Base-by-base conservation (phyloP, 1,139 yeast species). In the Zygoascus meyerae region DNA sequence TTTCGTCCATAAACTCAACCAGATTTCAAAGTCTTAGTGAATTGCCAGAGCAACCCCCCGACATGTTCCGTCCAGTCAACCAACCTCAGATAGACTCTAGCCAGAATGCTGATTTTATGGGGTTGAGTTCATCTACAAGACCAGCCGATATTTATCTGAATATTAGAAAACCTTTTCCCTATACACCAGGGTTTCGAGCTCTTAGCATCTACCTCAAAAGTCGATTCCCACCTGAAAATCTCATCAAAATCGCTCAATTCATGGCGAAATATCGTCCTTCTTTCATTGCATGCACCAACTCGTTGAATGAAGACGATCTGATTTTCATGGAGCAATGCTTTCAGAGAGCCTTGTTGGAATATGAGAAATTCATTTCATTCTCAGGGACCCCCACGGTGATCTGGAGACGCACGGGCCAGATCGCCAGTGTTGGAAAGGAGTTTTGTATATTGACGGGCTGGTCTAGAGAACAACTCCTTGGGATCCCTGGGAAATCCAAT, bases 281-380 rank as follows among this genome's bases (percentile, higher is more conserved):
- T 8, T 90, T 90, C 62, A 89, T 90, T 56, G 97, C 97, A 1
- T 85, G 95, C 59, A 86, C 95, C 30, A 84, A 86, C 57, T 81
- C 94, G 2, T 68, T 92, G 39, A 86, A 89, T 49, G 95, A 86
- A 55, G 95, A 86, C 44, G 98, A 92, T 63, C 71, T 90, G 61
- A 85, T 90, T 5, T 92, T 92, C 60, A 89, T 92, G 86, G 98
- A 92, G 60, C 95, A 90, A 67, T 86, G 96, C 58, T 90, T 90
- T 68, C 97, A 92, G 64, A 69, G 98, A 42, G 89, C 97, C 0
- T 68, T 92, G 42, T 68, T 90, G 41, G 95, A 95, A 52, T 92
- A 89, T 63, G 94, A 87, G 55, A 85, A 82, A 62, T 86, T 86
- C 62, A 84, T 92, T 36, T 73, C 81, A 15, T 79, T 84, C 18